A percentile compares a stretch with the other conserved stretches of the same genome.
phyloP scores from a whole-genome alignment of 169 alveolate species.

The Eimeria nieschulzi region DNA sequence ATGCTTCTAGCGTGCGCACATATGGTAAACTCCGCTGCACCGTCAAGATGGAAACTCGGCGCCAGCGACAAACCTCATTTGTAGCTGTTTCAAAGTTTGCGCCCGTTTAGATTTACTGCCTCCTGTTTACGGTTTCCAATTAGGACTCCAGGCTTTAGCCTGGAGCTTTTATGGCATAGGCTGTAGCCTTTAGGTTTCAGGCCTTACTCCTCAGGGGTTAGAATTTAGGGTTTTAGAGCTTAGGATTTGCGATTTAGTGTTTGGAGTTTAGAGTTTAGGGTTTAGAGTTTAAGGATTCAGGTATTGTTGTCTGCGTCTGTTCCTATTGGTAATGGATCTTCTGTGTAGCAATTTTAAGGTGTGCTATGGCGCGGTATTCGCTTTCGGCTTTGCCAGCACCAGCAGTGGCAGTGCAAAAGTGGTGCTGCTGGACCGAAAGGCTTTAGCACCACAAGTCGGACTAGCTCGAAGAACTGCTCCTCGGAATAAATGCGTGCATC shows the following conservation, averaged over 20 bases:
- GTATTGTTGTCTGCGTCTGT: not conserved
- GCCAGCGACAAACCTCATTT: not conserved
- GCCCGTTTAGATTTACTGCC: not conserved
- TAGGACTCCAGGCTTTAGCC: not conserved
- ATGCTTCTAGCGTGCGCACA: not conserved
- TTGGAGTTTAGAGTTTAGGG: constrained; percentile 26
- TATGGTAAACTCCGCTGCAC: not conserved
- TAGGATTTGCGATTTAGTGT: not conserved
- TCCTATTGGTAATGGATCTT: not conserved
- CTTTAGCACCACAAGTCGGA: not conserved
- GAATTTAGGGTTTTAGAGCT: constrained; percentile 15
- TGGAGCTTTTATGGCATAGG: not conserved
- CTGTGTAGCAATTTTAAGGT: no score
- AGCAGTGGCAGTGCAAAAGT: not conserved
- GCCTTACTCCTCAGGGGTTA: not conserved
- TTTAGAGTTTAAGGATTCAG: constrained; percentile 22
- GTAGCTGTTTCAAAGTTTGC: not conserved
- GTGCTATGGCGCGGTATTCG: not conserved
- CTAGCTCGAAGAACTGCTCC: not conserved
- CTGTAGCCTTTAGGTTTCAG: not conserved
- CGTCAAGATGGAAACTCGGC: not conserved
- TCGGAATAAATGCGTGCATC: not conserved
- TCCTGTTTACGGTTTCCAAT: not conserved
- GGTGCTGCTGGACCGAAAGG: no score
- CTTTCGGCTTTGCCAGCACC: not conserved